Base-by-base conservation (phyloP, 371 early-diverging fungal genomes). In the Haplosporangium sp. region DNA sequence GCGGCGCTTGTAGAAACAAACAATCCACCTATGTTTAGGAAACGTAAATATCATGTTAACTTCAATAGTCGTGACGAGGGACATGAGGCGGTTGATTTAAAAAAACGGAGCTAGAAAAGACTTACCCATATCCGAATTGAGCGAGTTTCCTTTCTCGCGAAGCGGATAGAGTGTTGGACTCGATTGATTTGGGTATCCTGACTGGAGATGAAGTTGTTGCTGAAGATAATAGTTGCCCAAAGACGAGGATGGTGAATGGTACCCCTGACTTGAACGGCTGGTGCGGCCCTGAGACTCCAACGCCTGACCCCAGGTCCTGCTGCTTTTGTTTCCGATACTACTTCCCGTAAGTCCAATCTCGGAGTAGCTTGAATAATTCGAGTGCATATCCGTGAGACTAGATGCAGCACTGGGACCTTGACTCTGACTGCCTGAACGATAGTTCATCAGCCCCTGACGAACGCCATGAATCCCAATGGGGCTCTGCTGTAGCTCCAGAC, bases 301-400 rank as follows among this genome's bases (percentile, higher is more conserved):
- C 6, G 47, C 18, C 14, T 67, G 67, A 0, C 48, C 36, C 23
- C 55, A 59, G 12, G 46, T 55, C 45, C 56, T 59, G 8, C 7
- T 14, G 38, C 21, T 51, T 37, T 14, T 67, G 20, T 23, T 29
- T 21, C n/a, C 47, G 37, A 40, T 47, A 12, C 12, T 43, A 13
- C 20, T 64, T 48, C 40, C 58, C 29, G 42, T 16, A 40, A 52
- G 18, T 40, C 62, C 45, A 16, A 56, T 14, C 7, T 72, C 73
- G 3, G 73, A 57, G 45, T 51, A 72, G 50, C 73, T 72, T 10
- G 73, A 72, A 48, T 62, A 58, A 18, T 47, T 64, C 12, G 73
- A 61, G 12, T 54, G 50, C 2, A 52, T 21, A 3, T 65, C 73
- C 1, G 65, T 72, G 38, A 42, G 47, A 21, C 66, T 72, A 8